A percentile compares a stretch with the other conserved stretches of the same genome.
Evolutionary conservation across 345 rosid species (phyloP).

Genomic region (Linum tenue): DNA sequence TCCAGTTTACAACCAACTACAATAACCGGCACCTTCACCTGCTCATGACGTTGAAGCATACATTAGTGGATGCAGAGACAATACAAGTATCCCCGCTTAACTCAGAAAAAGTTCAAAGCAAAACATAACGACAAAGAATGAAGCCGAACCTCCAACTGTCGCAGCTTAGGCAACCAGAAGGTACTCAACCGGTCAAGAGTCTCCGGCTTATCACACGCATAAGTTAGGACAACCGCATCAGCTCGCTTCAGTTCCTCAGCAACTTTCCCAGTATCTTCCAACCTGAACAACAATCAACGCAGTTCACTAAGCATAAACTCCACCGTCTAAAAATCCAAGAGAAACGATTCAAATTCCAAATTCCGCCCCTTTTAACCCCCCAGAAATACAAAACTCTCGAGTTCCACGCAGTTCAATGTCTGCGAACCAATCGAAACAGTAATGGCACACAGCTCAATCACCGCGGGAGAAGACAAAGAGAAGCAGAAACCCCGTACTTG

Average conservation of each 20-base stretch:
- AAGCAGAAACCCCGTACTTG: slow-evolving; percentile 29
- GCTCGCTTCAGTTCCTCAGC: slow-evolving; percentile 65
- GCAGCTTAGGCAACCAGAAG: slow-evolving; percentile 80
- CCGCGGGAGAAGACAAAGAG: slow-evolving; percentile 16
- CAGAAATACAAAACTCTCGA: too few relatives aligned
- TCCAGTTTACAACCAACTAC: slow-evolving; percentile 78
- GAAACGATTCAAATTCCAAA: not conserved
- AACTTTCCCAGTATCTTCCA: slow-evolving; percentile 51
- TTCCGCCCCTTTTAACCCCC: too few relatives aligned
- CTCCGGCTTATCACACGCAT: slow-evolving; percentile 54
- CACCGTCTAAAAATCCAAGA: not conserved
- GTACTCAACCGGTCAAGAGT: slow-evolving; percentile 58
- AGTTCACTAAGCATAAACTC: not conserved
- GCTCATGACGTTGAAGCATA: slow-evolving; percentile 15
- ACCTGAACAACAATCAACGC: slow-evolving; percentile 24
- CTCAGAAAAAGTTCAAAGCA: not conserved
- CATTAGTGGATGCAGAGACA: not conserved
- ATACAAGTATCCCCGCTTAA: not conserved
- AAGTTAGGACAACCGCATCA: slow-evolving; percentile 78
- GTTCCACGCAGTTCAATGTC: too few relatives aligned
- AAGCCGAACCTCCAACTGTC: slow-evolving; percentile 39
- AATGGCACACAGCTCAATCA: not conserved
- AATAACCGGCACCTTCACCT: slow-evolving; percentile 87
- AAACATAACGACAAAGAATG: not conserved
- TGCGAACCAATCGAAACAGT: too few relatives aligned